Conservation (phyloP, 495 filamentous ascomycete genomes). For the Pyronema omphalodes region DNA sequence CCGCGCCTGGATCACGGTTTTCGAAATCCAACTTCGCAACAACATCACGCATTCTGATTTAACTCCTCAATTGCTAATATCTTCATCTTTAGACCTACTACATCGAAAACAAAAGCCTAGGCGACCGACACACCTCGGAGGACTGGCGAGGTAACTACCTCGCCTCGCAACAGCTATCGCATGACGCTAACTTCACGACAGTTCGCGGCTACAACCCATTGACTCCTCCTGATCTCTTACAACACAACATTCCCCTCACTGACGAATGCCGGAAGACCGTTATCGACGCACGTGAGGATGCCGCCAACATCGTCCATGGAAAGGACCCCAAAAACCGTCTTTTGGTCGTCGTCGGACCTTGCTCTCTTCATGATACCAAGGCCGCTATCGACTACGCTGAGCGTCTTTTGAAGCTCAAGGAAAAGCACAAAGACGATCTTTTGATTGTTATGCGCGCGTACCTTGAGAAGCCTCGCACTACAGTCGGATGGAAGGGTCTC, state of each 20-base stretch:
- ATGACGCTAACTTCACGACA: slow-evolving; percentile 22
- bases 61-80: not conserved
- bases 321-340: slow-evolving; percentile 58
- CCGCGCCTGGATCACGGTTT: too few species aligned
- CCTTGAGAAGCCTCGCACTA: slow-evolving; percentile 96
- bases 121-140: slow-evolving; percentile 60
- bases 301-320: slow-evolving; percentile 61
- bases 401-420: slow-evolving; percentile 58
- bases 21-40: too few species aligned
- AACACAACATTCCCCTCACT: slow-evolving; percentile 81
- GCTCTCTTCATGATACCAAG: slow-evolving; percentile 89
- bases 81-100: slow-evolving; percentile 39
- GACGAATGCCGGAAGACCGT: slow-evolving; percentile 61
- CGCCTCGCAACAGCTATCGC: not conserved
- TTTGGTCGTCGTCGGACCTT: slow-evolving; percentile 86
- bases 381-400: slow-evolving; percentile 91
- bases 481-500: slow-evolving; percentile 96
- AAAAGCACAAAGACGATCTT: slow-evolving; percentile 78
- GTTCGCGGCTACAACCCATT: slow-evolving; percentile 86
- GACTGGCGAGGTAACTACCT: slow-evolving; percentile 67
- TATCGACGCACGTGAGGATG: slow-evolving; percentile 59
- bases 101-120: slow-evolving; percentile 77
- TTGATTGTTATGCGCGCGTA: slow-evolving; percentile 96
- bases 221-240: slow-evolving; percentile 81
- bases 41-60: too few species aligned